Conservation (phyloP, 164 flowering plant species). For the Cinnamomum chago region DNA sequence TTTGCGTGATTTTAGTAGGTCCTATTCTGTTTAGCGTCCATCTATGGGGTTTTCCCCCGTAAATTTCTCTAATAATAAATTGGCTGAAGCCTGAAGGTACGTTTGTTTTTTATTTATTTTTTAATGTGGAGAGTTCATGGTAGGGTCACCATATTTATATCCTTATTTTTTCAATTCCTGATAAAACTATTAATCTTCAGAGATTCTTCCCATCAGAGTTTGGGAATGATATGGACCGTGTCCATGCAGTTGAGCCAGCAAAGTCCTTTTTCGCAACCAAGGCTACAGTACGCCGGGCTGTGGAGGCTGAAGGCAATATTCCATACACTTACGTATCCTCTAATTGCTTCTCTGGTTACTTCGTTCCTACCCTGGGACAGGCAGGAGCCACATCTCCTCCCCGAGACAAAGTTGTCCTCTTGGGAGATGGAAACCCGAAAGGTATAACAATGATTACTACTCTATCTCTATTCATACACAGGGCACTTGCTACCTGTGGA, state of each 20-base stretch:
- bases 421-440: constrained; percentile 53
- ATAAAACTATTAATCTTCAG: constrained; percentile 19
- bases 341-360: constrained; percentile 44
- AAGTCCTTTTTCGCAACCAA: constrained; percentile 34
- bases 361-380: constrained; percentile 42
- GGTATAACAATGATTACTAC: constrained; percentile 16
- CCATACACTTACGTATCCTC: constrained; percentile 46
- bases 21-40: too few species aligned
- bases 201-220: constrained; percentile 69
- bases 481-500: too few species aligned
- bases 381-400: constrained; percentile 46
- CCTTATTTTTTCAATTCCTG: not conserved
- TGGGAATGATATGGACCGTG: constrained; percentile 54
- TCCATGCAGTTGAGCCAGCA: constrained; percentile 56
- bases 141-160: not conserved
- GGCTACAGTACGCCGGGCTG: constrained; percentile 36
- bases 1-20: too few species aligned
- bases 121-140: not conserved
- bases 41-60: too few species aligned
- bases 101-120: too few species aligned
- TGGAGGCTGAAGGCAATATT: constrained; percentile 46
- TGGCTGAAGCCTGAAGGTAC: too few species aligned
- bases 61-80: too few species aligned
- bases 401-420: constrained; percentile 44
- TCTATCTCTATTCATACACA: too few species aligned